Conservation (phyloP, 2,329 filamentous ascomycete species). For the Botrytis cinerea region DNA sequence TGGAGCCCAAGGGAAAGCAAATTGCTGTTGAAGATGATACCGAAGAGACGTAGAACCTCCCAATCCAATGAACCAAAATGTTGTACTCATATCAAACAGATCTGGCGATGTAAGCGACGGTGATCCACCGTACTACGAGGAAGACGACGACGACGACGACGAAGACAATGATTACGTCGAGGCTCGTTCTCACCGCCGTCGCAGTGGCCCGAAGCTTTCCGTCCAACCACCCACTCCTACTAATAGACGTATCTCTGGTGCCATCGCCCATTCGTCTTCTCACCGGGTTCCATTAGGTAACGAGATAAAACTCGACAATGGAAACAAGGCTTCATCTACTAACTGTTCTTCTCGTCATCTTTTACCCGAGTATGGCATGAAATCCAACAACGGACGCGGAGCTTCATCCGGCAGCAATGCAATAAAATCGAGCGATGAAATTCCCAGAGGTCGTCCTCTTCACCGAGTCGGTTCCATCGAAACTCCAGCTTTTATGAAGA, state of each 20-base stretch:
- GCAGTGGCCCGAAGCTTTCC: background rate
- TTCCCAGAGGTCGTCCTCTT: background rate
- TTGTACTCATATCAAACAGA: background rate
- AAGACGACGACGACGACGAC: background rate
- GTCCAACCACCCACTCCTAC: background rate
- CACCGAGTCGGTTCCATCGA: background rate
- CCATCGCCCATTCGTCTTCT: background rate
- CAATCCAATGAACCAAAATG: background rate
- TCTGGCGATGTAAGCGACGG: constrained; percentile 1
- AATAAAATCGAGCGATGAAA: background rate
- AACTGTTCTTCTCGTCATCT: background rate
- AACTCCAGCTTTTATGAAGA: background rate
- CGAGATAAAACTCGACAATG: background rate
- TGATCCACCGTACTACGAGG: background rate
- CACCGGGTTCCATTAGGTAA: background rate
- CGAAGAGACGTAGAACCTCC: background rate
- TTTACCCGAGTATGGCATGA: background rate
- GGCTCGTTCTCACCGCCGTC: background rate
- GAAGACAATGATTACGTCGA: background rate
- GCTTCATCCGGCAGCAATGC: background rate
- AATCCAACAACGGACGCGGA: background rate
- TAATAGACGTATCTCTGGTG: background rate
- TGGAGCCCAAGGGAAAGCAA: background rate
- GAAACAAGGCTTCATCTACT: background rate
- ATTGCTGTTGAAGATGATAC: background rate